phyloP scores from a whole-genome alignment of 1,284 basidiomycete species.

The Leccinum insolens region DNA sequence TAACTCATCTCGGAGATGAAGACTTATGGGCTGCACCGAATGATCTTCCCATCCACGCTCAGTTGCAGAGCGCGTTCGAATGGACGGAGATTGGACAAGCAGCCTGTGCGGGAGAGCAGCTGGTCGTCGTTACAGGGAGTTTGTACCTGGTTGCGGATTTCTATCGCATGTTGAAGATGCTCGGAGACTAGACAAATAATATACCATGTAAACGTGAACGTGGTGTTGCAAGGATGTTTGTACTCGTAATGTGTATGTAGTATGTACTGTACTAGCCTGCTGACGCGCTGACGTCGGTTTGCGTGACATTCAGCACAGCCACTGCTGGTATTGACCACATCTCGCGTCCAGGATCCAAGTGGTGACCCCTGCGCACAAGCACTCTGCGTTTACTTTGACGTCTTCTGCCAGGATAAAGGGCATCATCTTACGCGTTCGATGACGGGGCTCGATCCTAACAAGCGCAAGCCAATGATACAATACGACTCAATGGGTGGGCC shows the following conservation, averaged over 20 bases:
- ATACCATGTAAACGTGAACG: background rate
- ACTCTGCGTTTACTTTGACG: conserved; percentile 4
- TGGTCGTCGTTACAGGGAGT: conserved; percentile 85
- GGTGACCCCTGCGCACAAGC: conserved; percentile 4
- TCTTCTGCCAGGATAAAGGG: conserved; percentile 18
- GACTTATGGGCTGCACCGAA: conserved; percentile 45
- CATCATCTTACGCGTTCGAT: conserved; percentile 13
- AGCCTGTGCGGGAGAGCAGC: conserved; percentile 26
- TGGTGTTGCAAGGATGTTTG: background rate
- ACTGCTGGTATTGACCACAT: background rate
- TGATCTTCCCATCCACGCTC: conserved; percentile 32
- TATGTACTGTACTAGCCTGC: too few species aligned
- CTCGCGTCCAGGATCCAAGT: conserved; percentile 2
- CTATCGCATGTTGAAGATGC: conserved; percentile 55
- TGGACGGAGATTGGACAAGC: conserved; percentile 41
- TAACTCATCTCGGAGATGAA: conserved; percentile 41
- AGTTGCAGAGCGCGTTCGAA: conserved; percentile 41
- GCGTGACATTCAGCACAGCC: background rate
- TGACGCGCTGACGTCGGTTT: background rate
- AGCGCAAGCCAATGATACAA: conserved; percentile 13
- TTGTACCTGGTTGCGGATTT: conserved; percentile 90
- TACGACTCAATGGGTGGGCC: conserved; percentile 15
- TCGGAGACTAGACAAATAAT: conserved; percentile 13
- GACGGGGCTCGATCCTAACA: conserved; percentile 13
- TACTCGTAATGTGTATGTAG: background rate